Evolutionary conservation across 1,284 basidiomycete genomes (phyloP).

Genomic region (Fomitopsis betulina): DNA sequence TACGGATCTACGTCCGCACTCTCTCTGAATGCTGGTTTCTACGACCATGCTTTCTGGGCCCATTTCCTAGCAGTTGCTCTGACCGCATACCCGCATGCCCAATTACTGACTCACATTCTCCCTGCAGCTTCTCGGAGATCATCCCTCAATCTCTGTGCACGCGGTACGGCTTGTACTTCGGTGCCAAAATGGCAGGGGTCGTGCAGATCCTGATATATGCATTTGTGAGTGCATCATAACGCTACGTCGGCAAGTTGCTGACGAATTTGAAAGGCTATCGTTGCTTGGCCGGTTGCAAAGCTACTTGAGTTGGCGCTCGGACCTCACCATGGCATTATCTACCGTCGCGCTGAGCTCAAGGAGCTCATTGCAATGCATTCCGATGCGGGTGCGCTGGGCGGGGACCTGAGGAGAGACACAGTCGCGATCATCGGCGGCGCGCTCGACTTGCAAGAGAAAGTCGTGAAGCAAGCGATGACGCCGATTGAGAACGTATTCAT

Average conservation of each 20-base stretch:
- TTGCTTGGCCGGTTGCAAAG: slow-evolving; percentile 81
- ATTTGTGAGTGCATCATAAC: slow-evolving; percentile 43
- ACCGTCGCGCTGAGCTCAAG: slow-evolving; percentile 57
- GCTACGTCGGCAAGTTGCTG: background rate
- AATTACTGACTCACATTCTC: background rate
- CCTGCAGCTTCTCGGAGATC: slow-evolving; percentile 77
- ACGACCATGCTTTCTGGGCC: too few relatives aligned
- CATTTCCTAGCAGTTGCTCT: too few relatives aligned
- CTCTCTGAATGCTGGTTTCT: too few relatives aligned
- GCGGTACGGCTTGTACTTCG: slow-evolving; percentile 87
- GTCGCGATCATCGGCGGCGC: slow-evolving; percentile 76
- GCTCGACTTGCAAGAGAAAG: slow-evolving; percentile 67
- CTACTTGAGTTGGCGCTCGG: slow-evolving; percentile 62
- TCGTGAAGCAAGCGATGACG: slow-evolving; percentile 64
- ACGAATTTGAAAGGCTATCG: slow-evolving; percentile 45
- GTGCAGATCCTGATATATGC: slow-evolving; percentile 68
- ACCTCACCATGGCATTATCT: slow-evolving; percentile 58
- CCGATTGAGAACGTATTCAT: slow-evolving; percentile 78
- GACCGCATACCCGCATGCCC: too few relatives aligned
- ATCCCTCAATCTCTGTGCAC: slow-evolving; percentile 91
- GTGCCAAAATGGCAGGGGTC: slow-evolving; percentile 84
- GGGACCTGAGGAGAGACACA: slow-evolving; percentile 69
- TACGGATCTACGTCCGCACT: too few relatives aligned
- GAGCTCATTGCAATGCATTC: slow-evolving; percentile 74
- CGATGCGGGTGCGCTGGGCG: slow-evolving; percentile 49